Evolutionary conservation across 768 basidiomycete genomes (phyloP).

Genomic region (Pulveroboletus sp.): DNA sequence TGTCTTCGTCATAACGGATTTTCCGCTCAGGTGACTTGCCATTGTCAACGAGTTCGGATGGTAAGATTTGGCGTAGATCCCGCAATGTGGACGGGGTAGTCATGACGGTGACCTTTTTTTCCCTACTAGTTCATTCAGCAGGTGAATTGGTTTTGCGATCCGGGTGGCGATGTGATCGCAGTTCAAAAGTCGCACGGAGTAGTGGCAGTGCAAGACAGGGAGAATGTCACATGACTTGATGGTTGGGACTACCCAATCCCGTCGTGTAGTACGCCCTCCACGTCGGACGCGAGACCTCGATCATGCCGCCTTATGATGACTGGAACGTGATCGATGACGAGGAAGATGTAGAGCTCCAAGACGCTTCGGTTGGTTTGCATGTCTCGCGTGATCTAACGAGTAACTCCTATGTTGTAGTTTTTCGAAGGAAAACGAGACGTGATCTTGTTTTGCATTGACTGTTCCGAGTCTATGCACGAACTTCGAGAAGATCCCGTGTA

Average conservation of each 20-base stretch:
- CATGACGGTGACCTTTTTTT: conserved; percentile 5
- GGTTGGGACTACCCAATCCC: conserved; percentile 27
- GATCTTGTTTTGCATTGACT: conserved; percentile 94
- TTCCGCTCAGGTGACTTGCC: conserved; percentile 39
- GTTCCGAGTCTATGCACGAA: conserved; percentile 83
- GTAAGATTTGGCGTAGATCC: conserved; percentile 30
- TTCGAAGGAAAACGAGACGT: conserved; percentile 78
- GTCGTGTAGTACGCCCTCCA: conserved; percentile 13
- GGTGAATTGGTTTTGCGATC: neutral
- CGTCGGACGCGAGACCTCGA: neutral
- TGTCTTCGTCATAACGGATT: conserved; percentile 70
- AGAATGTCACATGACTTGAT: conserved; percentile 17
- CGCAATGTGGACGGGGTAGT: conserved; percentile 13
- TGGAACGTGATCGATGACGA: conserved; percentile 80
- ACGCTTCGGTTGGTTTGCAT: conserved; percentile 45
- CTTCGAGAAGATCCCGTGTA: conserved; percentile 60
- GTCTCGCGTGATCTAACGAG: conserved; percentile 9
- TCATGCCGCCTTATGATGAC: conserved; percentile 69
- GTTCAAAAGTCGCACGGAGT: too few species aligned
- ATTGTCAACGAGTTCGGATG: conserved; percentile 17
- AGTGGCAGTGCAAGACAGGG: neutral
- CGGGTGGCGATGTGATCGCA: neutral
- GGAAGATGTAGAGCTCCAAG: conserved; percentile 79
- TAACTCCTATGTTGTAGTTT: conserved; percentile 38
- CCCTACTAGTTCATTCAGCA: neutral